phyloP scores from a whole-genome alignment of 2,329 filamentous ascomycete genomes.

The Cytospora piceae region DNA sequence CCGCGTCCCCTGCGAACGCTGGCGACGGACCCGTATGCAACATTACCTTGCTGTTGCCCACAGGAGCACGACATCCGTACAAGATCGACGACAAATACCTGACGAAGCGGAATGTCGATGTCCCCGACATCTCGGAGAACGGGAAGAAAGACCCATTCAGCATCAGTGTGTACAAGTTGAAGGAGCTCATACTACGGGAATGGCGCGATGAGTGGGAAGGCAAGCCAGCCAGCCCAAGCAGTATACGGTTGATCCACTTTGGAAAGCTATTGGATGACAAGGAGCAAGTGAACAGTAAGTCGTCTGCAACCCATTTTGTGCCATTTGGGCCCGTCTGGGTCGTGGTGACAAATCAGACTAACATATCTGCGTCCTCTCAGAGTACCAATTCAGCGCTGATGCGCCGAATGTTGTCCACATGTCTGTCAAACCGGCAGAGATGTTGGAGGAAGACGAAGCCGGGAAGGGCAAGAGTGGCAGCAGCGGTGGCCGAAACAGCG shows the following conservation, averaged over 20 bases:
- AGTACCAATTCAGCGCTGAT: slow-evolving; percentile 77
- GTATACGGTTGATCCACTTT: slow-evolving; percentile 89
- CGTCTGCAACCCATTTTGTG: neutral
- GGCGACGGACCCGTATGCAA: slow-evolving; percentile 56
- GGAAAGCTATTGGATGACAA: slow-evolving; percentile 92
- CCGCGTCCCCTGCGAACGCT: slow-evolving; percentile 28
- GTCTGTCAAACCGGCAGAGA: slow-evolving; percentile 85
- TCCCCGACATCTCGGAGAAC: slow-evolving; percentile 65
- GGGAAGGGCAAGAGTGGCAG: slow-evolving; percentile 63
- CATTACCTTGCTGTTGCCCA: slow-evolving; percentile 83
- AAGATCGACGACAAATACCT: slow-evolving; percentile 88
- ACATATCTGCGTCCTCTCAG: slow-evolving; percentile 47
- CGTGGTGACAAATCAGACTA: neutral
- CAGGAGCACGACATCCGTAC: slow-evolving; percentile 83
- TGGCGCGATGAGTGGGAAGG: slow-evolving; percentile 93
- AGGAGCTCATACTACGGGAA: slow-evolving; percentile 90
- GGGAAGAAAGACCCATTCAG: slow-evolving; percentile 77
- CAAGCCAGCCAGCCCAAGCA: slow-evolving; percentile 82
- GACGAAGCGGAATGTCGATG: slow-evolving; percentile 74
- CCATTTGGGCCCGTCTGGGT: neutral
- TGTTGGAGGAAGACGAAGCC: slow-evolving; percentile 79
- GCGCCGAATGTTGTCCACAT: slow-evolving; percentile 89
- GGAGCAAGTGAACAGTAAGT: slow-evolving; percentile 77
- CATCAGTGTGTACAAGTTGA: slow-evolving; percentile 91
- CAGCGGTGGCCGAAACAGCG: slow-evolving; percentile 45